phyloP scores from a whole-genome alignment of 2,329 filamentous ascomycete species.

The Cryphonectria carpinicola region DNA sequence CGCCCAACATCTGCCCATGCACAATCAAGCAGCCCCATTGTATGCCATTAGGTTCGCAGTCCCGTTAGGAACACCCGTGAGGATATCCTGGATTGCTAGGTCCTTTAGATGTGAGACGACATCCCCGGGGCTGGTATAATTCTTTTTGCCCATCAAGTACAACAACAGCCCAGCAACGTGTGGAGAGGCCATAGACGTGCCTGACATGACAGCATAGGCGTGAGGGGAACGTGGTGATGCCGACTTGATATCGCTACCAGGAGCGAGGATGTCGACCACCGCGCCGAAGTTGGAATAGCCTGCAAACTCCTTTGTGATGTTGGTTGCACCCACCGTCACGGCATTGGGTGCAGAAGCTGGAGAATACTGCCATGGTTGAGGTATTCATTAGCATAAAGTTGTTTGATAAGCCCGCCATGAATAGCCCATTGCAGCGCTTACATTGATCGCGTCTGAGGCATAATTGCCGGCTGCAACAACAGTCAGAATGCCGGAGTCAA shows the following conservation, averaged over 20 bases:
- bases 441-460: neutral
- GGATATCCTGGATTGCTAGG: slow-evolving; percentile 38
- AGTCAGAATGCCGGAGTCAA: slow-evolving; percentile 42
- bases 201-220: slow-evolving; percentile 53
- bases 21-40: slow-evolving; percentile 28
- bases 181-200: slow-evolving; percentile 66
- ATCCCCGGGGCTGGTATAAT: slow-evolving; percentile 45
- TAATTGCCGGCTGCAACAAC: neutral
- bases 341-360: slow-evolving; percentile 35
- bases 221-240: slow-evolving; percentile 43
- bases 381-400: neutral
- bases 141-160: slow-evolving; percentile 48
- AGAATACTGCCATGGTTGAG: slow-evolving; percentile 31
- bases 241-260: slow-evolving; percentile 47
- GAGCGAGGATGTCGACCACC: slow-evolving; percentile 50
- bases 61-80: slow-evolving; percentile 26
- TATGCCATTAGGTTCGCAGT: slow-evolving; percentile 34
- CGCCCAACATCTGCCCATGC: neutral
- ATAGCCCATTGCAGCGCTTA: neutral
- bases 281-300: slow-evolving; percentile 52
- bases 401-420: neutral
- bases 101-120: slow-evolving; percentile 43
- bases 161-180: slow-evolving; percentile 64
- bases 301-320: slow-evolving; percentile 39
- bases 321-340: slow-evolving; percentile 48